Base-by-base conservation (phyloP, 768 basidiomycete genomes). In the Leccinum subtestaceum region DNA sequence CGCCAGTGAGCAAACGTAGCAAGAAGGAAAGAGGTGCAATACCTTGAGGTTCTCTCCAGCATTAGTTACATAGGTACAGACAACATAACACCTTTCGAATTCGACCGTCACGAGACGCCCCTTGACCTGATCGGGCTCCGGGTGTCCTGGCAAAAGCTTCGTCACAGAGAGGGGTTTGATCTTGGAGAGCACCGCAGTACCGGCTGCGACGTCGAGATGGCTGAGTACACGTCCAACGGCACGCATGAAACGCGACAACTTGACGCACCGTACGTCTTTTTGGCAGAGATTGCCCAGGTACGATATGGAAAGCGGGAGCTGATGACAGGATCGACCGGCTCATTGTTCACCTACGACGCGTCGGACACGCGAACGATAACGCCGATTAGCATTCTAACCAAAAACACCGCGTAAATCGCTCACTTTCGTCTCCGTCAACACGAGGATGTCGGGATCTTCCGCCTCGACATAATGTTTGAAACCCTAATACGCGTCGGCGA, bases 391-490 rank as follows among this genome's bases (percentile, higher is more conserved):
- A 4, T 38, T 8, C 38, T 38, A 9, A 38, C 17, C 17, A 1
- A 65, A 25, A 25, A 2, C 10, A 6, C 7, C 15, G 4, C 10
- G 11, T 5, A 23, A 1, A 23, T 2, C 0, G 2, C 62, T 54
- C 43, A 84, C 91, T 80, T 94, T 95, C 10, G 92, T 94, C 75
- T 95, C 93, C 0, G 90, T 92, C 46, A 95, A 75, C 15, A 95
- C 81, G 23, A 95, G 77, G 27, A 95, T 78, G 67, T 95, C 93
- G 0, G 93, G 84, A 67, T 94, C 86, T 65, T 95, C 93, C 2
- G 91, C 91, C 63, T 91, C 86, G 32, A 94, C 78, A 67, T 95
- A 95, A 66, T 77, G 69, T 65, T 85, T 87, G 75, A 95, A 93
- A 0, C 93, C 93, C 87, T 90, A 62, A 47, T n/a, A 61, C 11